These are phyloP conservation scores for Solanum sejunctum DNA, from an alignment of 257 asterid species.

Conservation along the genomic window DNA sequence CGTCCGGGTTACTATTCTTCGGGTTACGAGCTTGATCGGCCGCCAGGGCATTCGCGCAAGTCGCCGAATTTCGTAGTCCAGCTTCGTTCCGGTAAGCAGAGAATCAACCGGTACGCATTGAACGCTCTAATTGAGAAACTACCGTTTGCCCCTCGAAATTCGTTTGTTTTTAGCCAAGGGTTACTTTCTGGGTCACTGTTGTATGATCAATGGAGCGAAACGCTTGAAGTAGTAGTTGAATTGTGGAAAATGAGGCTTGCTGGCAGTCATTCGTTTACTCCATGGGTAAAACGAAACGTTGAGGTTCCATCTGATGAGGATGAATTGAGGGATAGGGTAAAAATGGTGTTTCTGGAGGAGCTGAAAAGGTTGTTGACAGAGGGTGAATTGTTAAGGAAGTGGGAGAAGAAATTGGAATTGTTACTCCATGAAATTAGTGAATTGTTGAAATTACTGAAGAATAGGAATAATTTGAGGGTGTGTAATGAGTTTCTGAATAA, in stretches of 20 bases:
- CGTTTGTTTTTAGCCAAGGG: conserved; percentile 2
- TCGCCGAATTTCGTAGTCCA: conserved; percentile 42
- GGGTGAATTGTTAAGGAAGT: conserved; percentile 32
- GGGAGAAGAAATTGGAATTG: conserved; percentile 29
- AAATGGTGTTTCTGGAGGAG: conserved; percentile 33
- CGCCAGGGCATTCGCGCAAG: conserved; percentile 5
- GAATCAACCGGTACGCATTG: conserved; percentile 1
- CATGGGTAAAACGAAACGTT: conserved; percentile 25
- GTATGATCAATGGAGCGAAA: conserved; percentile 71
- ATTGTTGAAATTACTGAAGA: background rate
- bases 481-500: conserved; percentile 13
- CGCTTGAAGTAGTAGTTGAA: conserved; percentile 40
- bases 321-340: conserved; percentile 41
- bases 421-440: conserved; percentile 17
- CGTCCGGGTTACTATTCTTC: background rate
- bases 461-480: background rate
- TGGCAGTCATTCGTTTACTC: conserved; percentile 21
- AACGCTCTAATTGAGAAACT: conserved; percentile 17
- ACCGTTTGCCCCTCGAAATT: conserved; percentile 24
- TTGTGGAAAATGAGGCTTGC: conserved; percentile 46
- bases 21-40: conserved; percentile 16
- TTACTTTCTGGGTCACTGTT: conserved; percentile 10
- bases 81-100: conserved; percentile 11
- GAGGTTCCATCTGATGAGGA: conserved; percentile 51
- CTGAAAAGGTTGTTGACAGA: conserved; percentile 28